Evolutionary conservation across 2,329 filamentous ascomycete species (phyloP).

Genomic region (Aspergillus sp.): DNA sequence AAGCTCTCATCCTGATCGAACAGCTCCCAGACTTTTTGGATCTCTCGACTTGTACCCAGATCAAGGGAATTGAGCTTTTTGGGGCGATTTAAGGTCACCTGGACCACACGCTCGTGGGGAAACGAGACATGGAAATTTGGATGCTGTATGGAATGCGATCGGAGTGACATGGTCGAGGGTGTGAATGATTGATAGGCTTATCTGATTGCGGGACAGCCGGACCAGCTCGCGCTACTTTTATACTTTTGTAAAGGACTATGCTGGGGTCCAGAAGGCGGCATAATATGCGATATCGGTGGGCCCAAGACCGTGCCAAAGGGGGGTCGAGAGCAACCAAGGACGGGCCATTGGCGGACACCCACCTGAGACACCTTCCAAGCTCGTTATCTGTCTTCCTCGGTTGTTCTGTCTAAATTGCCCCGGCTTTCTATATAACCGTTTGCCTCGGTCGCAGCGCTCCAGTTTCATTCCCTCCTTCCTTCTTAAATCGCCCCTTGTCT

Average conservation of each 20-base stretch:
- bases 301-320: background rate
- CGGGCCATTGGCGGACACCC: background rate
- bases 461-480: background rate
- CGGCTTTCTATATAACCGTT: background rate
- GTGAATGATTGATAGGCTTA: background rate
- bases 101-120: slow-evolving; percentile 44
- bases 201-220: background rate
- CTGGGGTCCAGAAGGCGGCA: background rate
- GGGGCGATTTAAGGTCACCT: slow-evolving; percentile 46
- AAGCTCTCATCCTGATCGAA: slow-evolving; percentile 64
- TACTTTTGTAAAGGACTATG: background rate
- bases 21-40: slow-evolving; percentile 57
- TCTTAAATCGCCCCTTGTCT: background rate
- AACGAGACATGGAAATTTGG: slow-evolving; percentile 36
- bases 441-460: background rate
- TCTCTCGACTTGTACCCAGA: slow-evolving; percentile 44
- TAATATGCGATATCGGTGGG: background rate
- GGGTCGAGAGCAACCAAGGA: background rate
- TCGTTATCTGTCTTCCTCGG: background rate
- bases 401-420: background rate
- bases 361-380: background rate
- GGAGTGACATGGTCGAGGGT: slow-evolving; percentile 3
- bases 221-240: background rate
- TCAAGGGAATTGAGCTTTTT: slow-evolving; percentile 47
- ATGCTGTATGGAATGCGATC: slow-evolving; percentile 1